phyloP scores from a whole-genome alignment of 1,284 basidiomycete genomes.

The Leccinum solheimii region DNA sequence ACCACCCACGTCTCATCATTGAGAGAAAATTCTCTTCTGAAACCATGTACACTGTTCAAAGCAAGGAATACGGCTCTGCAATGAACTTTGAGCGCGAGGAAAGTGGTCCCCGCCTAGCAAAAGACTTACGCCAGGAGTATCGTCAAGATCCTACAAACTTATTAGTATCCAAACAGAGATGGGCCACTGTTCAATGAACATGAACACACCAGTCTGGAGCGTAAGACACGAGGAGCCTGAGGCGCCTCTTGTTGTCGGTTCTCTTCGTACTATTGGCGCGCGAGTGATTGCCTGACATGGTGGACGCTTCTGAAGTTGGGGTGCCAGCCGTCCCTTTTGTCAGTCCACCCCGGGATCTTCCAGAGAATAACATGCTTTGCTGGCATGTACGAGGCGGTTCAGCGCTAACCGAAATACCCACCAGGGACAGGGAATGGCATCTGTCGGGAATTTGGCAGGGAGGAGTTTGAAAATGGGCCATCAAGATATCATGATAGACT shows the following conservation, averaged over 20 bases:
- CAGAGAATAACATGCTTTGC: not conserved
- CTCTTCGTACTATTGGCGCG: slow-evolving; percentile 12
- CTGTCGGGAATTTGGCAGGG: not conserved
- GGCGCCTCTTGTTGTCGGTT: slow-evolving; percentile 37
- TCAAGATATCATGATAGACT: not conserved
- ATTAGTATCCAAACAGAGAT: slow-evolving; percentile 1
- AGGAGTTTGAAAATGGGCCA: not conserved
- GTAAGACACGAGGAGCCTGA: slow-evolving; percentile 59
- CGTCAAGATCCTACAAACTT: slow-evolving; percentile 59
- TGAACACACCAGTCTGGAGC: slow-evolving; percentile 66
- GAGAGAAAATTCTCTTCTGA: slow-evolving; percentile 81
- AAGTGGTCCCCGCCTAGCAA: not conserved
- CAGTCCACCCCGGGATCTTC: not conserved
- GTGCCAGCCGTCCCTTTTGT: not conserved
- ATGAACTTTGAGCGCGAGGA: slow-evolving; percentile 9
- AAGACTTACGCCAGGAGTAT: slow-evolving; percentile 64
- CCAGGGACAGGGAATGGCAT: not conserved
- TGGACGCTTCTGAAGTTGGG: not conserved
- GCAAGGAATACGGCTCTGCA: slow-evolving; percentile 65
- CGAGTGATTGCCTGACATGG: slow-evolving; percentile 22
- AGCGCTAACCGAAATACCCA: not conserved
- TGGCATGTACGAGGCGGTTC: not conserved
- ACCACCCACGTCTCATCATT: slow-evolving; percentile 68
- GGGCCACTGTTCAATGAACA: not conserved
- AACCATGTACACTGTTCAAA: slow-evolving; percentile 75